Conservation (phyloP, 768 basidiomycete species). For the Russula sp. region DNA sequence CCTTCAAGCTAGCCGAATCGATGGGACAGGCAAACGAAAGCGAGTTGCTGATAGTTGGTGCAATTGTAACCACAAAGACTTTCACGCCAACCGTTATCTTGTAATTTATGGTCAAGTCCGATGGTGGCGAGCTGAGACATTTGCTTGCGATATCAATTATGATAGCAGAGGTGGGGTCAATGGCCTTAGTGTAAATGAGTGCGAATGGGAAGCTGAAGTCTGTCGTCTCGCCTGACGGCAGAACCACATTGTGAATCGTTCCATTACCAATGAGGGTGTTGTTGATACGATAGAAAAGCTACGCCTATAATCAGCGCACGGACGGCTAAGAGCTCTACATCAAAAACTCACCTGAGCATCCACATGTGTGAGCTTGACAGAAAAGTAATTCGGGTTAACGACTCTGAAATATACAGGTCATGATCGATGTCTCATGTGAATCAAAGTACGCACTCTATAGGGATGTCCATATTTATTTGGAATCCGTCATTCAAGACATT, state of each 20-base stretch:
- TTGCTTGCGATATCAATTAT: slow-evolving; percentile 60
- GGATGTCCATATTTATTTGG: slow-evolving; percentile 25
- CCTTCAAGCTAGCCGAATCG: slow-evolving; percentile 36
- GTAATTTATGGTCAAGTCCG: slow-evolving; percentile 58
- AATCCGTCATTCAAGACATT: slow-evolving; percentile 19
- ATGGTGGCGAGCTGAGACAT: slow-evolving; percentile 47
- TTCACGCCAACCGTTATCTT: slow-evolving; percentile 67
- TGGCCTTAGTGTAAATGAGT: slow-evolving; percentile 54
- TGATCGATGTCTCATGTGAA: slow-evolving; percentile 15
- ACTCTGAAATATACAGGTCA: slow-evolving; percentile 49
- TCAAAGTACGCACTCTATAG: slow-evolving; percentile 20
- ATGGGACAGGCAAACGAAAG: slow-evolving; percentile 68
- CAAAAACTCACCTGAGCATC: slow-evolving; percentile 50
- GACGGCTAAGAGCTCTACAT: slow-evolving; percentile 2
- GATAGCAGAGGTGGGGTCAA: slow-evolving; percentile 52
- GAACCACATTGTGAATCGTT: slow-evolving; percentile 41
- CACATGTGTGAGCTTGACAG: slow-evolving; percentile 62
- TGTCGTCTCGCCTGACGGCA: slow-evolving; percentile 51
- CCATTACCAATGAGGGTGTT: slow-evolving; percentile 69
- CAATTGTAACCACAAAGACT: slow-evolving; percentile 62
- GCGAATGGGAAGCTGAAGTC: slow-evolving; percentile 76
- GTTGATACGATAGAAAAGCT: slow-evolving; percentile 77
- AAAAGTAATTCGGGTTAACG: slow-evolving; percentile 78
- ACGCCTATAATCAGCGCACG: slow-evolving; percentile 9
- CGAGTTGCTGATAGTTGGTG: slow-evolving; percentile 60